These are phyloP conservation scores for Waltergamsia citrina DNA, from an alignment of 2,329 filamentous ascomycete species.

Conservation along the genomic window DNA sequence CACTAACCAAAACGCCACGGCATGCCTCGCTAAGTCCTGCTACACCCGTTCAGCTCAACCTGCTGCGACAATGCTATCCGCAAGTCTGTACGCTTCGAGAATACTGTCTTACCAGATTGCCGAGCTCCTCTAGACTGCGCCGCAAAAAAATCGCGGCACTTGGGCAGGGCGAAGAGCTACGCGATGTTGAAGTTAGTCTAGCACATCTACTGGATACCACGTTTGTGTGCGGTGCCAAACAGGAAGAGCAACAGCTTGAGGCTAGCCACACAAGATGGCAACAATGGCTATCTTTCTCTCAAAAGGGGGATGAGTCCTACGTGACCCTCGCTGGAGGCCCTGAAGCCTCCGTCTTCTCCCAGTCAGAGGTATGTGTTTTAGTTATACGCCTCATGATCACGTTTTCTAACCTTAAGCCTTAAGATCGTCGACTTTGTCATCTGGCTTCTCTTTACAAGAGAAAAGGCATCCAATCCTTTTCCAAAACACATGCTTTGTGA, in stretches of 20 bases:
- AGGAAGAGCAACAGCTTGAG: conserved; percentile 9
- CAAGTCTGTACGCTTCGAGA: conserved; percentile 58
- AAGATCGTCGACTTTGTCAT: conserved; percentile 72
- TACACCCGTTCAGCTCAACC: conserved; percentile 38
- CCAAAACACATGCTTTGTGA: conserved; percentile 74
- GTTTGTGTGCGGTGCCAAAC: conserved; percentile 47
- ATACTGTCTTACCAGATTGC: conserved; percentile 58
- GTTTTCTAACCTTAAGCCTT: too few species aligned
- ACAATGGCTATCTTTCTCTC: conserved; percentile 52
- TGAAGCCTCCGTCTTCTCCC: conserved; percentile 37
- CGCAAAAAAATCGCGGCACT: conserved; percentile 44
- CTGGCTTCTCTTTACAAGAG: conserved; percentile 63
- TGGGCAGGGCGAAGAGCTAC: conserved; percentile 17
- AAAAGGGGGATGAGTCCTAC: conserved; percentile 48
- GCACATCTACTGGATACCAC: conserved; percentile 57
- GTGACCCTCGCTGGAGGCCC: conserved; percentile 39
- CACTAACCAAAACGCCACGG: conserved; percentile 16
- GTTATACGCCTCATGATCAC: background rate
- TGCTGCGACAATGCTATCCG: conserved; percentile 61
- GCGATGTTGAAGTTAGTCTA: conserved; percentile 31
- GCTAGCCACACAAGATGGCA: conserved; percentile 33
- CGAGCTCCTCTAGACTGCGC: conserved; percentile 53
- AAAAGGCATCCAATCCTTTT: conserved; percentile 31
- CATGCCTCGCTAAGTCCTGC: conserved; percentile 54
- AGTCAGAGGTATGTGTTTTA: conserved; percentile 52